These are phyloP conservation scores for Lactifluus pinguis DNA, from an alignment of 768 basidiomycete species.

Conservation along the genomic window DNA sequence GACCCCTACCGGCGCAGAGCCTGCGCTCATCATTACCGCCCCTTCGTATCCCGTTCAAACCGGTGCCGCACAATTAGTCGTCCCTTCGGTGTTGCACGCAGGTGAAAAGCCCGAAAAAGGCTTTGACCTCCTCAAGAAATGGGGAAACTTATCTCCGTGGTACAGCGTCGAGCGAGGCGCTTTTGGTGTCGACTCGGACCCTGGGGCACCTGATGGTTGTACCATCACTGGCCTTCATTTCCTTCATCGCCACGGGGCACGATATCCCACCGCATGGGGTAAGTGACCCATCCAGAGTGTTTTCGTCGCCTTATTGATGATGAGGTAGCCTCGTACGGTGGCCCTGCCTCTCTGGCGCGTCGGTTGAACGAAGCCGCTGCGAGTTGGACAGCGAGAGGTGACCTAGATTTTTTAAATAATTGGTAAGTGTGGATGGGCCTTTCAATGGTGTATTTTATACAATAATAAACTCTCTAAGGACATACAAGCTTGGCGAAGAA, in stretches of 20 bases:
- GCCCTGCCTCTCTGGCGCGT: constrained; percentile 47
- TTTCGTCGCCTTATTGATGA: constrained; percentile 1
- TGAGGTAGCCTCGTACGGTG: constrained; percentile 47
- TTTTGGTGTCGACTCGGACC: constrained; percentile 67
- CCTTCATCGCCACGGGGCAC: constrained; percentile 75
- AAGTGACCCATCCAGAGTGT: constrained; percentile 21
- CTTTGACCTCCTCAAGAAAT: constrained; percentile 65
- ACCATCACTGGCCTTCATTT: constrained; percentile 66
- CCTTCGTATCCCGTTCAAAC: constrained; percentile 74
- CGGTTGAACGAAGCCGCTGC: constrained; percentile 46
- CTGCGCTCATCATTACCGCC: constrained; percentile 62
- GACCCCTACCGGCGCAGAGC: constrained; percentile 74
- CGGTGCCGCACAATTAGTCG: constrained; percentile 54
- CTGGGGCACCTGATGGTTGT: constrained; percentile 63
- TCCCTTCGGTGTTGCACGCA: constrained; percentile 31
- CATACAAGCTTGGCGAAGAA: constrained; percentile 86
- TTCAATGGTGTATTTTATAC: neutral
- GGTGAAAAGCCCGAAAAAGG: constrained; percentile 22
- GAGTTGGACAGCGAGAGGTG: constrained; percentile 56
- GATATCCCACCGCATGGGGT: constrained; percentile 58
- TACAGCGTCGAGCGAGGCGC: constrained; percentile 56
- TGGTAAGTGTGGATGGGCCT: constrained; percentile 44
- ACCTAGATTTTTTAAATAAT: constrained; percentile 67
- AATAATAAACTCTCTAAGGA: constrained; percentile 38
- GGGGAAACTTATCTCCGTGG: constrained; percentile 86